Conservation (phyloP, 2,329 filamentous ascomycete species). For the Cladobotryum protrusum region DNA sequence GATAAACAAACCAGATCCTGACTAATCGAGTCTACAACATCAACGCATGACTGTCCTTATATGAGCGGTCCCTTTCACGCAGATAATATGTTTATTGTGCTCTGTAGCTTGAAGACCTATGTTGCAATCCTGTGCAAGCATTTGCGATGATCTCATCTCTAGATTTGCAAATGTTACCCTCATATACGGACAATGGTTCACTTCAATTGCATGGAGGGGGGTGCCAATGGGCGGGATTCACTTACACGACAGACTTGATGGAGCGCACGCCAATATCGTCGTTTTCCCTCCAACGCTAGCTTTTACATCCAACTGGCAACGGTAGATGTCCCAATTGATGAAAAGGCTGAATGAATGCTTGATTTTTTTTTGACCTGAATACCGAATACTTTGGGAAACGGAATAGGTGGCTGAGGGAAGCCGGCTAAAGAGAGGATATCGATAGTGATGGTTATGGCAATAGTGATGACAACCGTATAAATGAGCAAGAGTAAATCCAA, state of each 20-base stretch:
- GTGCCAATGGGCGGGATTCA: constrained; percentile 43
- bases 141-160: constrained; percentile 40
- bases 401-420: constrained; percentile 20
- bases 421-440: no score
- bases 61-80: constrained; percentile 15
- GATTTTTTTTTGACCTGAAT: constrained; percentile 38
- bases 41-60: constrained; percentile 14
- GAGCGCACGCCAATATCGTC: constrained; percentile 33
- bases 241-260: constrained; percentile 38
- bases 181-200: constrained; percentile 36
- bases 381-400: constrained; percentile 33
- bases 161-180: constrained; percentile 41
- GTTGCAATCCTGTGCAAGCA: constrained; percentile 36
- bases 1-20: constrained; percentile 14
- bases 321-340: constrained; percentile 37
- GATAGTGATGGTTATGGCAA: no score
- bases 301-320: constrained; percentile 36
- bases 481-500: no score
- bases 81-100: constrained; percentile 44
- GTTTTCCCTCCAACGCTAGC: constrained; percentile 39
- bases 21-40: constrained; percentile 15
- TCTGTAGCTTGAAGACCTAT: constrained; percentile 44
- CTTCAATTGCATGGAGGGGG: constrained; percentile 39
- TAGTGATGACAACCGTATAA: no score
- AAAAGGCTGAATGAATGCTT: constrained; percentile 41